These are phyloP conservation scores for Aspergillus sp. DNA, from an alignment of 2,329 filamentous ascomycete genomes.

Conservation along the genomic window DNA sequence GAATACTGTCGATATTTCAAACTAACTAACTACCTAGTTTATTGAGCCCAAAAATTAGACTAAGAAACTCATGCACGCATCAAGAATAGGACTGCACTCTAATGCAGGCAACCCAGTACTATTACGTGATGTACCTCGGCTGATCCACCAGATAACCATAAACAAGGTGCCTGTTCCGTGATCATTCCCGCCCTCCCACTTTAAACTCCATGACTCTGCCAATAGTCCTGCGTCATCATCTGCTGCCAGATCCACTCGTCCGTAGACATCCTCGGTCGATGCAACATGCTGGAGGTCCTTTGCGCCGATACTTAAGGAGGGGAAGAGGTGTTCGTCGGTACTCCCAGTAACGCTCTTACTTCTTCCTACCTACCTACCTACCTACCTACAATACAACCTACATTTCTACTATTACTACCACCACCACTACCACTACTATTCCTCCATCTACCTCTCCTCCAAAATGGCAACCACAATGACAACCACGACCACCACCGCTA, in stretches of 20 bases:
- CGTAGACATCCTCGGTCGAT: neutral
- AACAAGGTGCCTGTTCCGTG: neutral
- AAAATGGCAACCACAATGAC: slow-evolving; percentile 16
- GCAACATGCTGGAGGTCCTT: neutral
- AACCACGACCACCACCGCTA: slow-evolving; percentile 19
- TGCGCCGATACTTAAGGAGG: neutral
- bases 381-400: neutral
- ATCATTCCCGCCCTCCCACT: neutral
- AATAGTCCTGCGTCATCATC: neutral
- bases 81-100: neutral
- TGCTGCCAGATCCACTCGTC: neutral
- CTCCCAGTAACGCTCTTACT: neutral
- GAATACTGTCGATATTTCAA: too few species aligned
- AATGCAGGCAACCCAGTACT: neutral
- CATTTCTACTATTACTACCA: neutral
- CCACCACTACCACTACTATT: neutral
- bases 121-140: slow-evolving; percentile 2
- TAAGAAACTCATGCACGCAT: neutral
- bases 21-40: too few species aligned
- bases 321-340: too few species aligned
- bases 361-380: neutral
- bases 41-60: too few species aligned
- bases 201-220: neutral
- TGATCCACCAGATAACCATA: neutral
- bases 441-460: neutral